These are phyloP conservation scores for Pichia nanzhaoensis DNA, from an alignment of 805 yeast genomes.

Conservation along the genomic window DNA sequence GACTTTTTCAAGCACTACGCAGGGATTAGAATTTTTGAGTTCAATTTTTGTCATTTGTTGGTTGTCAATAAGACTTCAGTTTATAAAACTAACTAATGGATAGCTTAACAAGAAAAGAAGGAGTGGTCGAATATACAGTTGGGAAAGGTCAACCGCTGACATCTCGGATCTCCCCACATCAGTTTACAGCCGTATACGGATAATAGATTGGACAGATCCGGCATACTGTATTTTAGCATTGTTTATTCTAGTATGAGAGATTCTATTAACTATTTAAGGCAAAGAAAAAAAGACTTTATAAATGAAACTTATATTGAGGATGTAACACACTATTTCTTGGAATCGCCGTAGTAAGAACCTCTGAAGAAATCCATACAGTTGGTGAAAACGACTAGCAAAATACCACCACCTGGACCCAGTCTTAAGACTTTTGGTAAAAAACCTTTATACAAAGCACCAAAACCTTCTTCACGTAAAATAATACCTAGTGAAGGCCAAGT, in stretches of 20 bases:
- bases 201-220: too few relatives aligned
- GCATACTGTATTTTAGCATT: too few relatives aligned
- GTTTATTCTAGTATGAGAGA: too few relatives aligned
- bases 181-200: too few relatives aligned
- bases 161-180: too few relatives aligned
- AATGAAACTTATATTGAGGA: constrained; percentile 15
- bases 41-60: not conserved
- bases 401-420: constrained; percentile 99
- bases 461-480: constrained; percentile 87
- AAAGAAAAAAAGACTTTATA: not conserved
- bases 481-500: constrained; percentile 70
- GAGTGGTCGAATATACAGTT: too few relatives aligned
- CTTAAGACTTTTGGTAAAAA: constrained; percentile 95
- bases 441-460: constrained; percentile 87
- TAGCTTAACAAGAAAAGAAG: too few relatives aligned
- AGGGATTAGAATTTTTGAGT: constrained; percentile 28
- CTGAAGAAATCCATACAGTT: constrained; percentile 91
- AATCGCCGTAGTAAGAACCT: constrained; percentile 32
- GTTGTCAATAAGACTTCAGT: too few relatives aligned
- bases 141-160: too few relatives aligned
- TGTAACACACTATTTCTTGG: not conserved
- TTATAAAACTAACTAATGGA: too few relatives aligned
- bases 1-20: constrained; percentile 59
- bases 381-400: constrained; percentile 92
- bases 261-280: not conserved